phyloP scores from a whole-genome alignment of 1,284 basidiomycete genomes.

The Boletus albobrunnescens region DNA sequence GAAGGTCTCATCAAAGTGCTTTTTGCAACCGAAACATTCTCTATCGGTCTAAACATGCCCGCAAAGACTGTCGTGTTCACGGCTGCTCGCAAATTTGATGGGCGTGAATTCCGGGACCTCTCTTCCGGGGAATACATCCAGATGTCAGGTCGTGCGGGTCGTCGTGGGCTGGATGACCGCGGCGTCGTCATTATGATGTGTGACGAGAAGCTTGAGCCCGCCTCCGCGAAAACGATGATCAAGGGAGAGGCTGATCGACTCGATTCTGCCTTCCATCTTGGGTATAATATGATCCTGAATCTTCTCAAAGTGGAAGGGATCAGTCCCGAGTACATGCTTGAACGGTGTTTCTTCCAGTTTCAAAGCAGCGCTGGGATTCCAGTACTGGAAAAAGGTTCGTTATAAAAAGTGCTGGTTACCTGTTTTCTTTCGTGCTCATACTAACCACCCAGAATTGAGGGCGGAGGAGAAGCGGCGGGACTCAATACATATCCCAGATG shows the following conservation, averaged over 20 bases:
- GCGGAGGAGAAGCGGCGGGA: constrained; percentile 70
- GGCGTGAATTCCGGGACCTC: constrained; percentile 89
- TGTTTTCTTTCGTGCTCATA: constrained; percentile 6
- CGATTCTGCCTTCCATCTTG: constrained; percentile 97
- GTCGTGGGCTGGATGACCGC: constrained; percentile 96
- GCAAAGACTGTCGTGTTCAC: constrained; percentile 99
- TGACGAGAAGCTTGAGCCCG: constrained; percentile 95
- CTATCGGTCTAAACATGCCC: constrained; percentile 99
- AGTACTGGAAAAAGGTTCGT: constrained; percentile 76
- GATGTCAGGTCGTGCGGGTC: constrained; percentile 98
- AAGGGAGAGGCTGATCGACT: constrained; percentile 97
- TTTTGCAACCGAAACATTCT: constrained; percentile 99
- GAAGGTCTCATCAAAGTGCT: constrained; percentile 99
- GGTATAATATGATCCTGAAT: constrained; percentile 99
- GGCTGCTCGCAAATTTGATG: constrained; percentile 93
- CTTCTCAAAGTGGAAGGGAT: constrained; percentile 98
- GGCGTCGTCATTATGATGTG: constrained; percentile 99
- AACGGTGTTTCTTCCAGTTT: constrained; percentile 97
- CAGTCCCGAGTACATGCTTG: constrained; percentile 98
- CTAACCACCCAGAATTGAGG: constrained; percentile 56
- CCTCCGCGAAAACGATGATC: constrained; percentile 93
- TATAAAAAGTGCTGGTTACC: background rate
- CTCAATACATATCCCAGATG: constrained; percentile 74
- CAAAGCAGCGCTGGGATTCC: constrained; percentile 92
- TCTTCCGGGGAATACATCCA: constrained; percentile 94